phyloP scores from a whole-genome alignment of 306 rosid species.

The Mucuna pruriens region DNA sequence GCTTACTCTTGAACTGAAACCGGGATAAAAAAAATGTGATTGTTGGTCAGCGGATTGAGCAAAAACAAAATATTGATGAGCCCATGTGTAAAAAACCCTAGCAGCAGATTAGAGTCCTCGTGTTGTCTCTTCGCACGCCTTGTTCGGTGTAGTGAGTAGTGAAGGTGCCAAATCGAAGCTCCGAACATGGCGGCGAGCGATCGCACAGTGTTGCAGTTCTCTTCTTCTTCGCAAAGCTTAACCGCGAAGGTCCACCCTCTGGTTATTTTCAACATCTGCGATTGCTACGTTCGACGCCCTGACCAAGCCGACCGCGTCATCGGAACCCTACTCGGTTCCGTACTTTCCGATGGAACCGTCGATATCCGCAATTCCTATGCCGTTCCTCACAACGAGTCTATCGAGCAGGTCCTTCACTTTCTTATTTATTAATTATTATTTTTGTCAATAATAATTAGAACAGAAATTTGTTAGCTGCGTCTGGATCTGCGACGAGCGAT shows the following conservation, averaged over 20 bases:
- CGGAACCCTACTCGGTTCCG: slow-evolving; percentile 89
- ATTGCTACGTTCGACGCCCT: slow-evolving; percentile 86
- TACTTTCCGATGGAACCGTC: slow-evolving; percentile 79
- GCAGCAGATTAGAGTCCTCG: not conserved
- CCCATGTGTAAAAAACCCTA: slow-evolving; percentile 48
- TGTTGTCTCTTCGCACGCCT: slow-evolving; percentile 10
- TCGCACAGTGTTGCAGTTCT: slow-evolving; percentile 74
- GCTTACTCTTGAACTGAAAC: not conserved
- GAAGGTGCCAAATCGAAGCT: slow-evolving; percentile 35
- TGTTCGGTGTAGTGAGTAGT: slow-evolving; percentile 16
- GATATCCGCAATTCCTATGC: slow-evolving; percentile 92
- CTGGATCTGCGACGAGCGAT: not conserved
- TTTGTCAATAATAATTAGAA: not conserved
- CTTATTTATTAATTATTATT: not conserved
- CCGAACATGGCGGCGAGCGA: slow-evolving; percentile 71
- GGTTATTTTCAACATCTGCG: slow-evolving; percentile 86
- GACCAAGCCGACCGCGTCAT: slow-evolving; percentile 94
- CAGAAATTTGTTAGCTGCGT: not conserved
- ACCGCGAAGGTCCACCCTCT: slow-evolving; percentile 85
- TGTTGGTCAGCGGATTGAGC: not conserved
- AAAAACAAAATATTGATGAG: not conserved
- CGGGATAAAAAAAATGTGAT: not conserved
- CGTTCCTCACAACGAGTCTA: slow-evolving; percentile 86
- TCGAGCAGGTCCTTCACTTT: slow-evolving; percentile 65
- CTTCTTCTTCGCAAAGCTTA: slow-evolving; percentile 48